Conservation (phyloP, 1,284 basidiomycete species). For the Neotropicomus parvogracilis region DNA sequence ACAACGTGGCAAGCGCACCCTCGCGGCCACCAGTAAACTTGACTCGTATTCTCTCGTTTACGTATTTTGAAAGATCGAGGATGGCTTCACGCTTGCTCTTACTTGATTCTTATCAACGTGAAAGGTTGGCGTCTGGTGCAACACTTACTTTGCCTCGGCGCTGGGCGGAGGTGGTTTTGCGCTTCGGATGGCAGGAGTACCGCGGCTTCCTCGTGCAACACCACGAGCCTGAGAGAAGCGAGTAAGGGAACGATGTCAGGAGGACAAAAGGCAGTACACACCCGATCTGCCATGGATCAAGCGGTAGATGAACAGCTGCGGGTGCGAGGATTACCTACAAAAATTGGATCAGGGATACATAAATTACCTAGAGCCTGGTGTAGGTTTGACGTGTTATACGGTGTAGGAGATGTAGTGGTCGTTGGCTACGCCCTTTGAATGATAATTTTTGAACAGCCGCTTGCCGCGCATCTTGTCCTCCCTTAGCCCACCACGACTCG, state of each 20-base stretch:
- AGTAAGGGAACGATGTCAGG: conserved; percentile 28
- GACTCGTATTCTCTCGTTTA: conserved; percentile 88
- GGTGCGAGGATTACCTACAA: conserved; percentile 19
- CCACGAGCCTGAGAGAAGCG: conserved; percentile 47
- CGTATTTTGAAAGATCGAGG: conserved; percentile 92
- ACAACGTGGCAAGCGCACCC: conserved; percentile 50
- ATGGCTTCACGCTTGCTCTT: conserved; percentile 95
- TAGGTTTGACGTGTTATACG: conserved; percentile 19
- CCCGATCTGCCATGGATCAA: conserved; percentile 57
- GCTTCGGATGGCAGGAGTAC: conserved; percentile 38
- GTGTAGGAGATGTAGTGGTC: conserved; percentile 15
- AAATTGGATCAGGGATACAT: background rate
- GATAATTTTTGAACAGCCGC: conserved; percentile 35
- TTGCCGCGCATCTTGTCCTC: conserved; percentile 31
- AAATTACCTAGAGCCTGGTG: conserved; percentile 16
- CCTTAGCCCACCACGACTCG: conserved; percentile 22
- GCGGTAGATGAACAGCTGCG: conserved; percentile 9
- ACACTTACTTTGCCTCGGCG: conserved; percentile 28
- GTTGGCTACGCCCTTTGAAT: too few relatives aligned
- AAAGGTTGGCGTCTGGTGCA: conserved; percentile 5
- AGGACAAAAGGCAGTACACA: conserved; percentile 31
- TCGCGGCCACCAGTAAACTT: conserved; percentile 97
- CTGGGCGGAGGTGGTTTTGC: conserved; percentile 34
- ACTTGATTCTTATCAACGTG: conserved; percentile 32
- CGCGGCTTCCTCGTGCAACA: conserved; percentile 43